A percentile compares a stretch with the other conserved stretches of the same genome.
Evolutionary conservation across 768 basidiomycete genomes (phyloP).

Genomic region (Collybia nuda): DNA sequence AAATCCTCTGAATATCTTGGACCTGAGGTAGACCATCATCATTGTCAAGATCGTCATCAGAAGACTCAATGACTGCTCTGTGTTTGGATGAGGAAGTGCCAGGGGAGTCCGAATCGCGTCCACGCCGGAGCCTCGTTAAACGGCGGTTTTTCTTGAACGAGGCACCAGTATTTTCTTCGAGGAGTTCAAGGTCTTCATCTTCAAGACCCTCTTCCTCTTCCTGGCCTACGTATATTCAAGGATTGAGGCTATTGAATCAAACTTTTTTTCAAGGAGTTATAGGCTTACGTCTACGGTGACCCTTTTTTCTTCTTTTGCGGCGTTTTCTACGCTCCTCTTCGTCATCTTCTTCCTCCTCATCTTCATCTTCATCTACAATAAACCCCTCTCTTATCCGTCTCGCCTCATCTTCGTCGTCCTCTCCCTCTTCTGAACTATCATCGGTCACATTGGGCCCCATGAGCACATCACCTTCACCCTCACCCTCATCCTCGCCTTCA

Average conservation of each 20-base stretch:
- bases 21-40: constrained; percentile 54
- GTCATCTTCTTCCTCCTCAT: constrained; percentile 76
- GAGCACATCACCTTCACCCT: constrained; percentile 54
- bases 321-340: constrained; percentile 58
- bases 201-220: constrained; percentile 74
- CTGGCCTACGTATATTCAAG: constrained; percentile 23
- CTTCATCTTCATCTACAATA: constrained; percentile 89
- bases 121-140: constrained; percentile 70
- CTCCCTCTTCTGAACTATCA: constrained; percentile 87
- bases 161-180: constrained; percentile 87
- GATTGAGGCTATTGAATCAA: background rate
- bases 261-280: constrained; percentile 3
- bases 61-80: constrained; percentile 63
- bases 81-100: constrained; percentile 60
- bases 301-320: constrained; percentile 67
- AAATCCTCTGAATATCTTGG: constrained; percentile 70
- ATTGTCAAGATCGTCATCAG: constrained; percentile 73
- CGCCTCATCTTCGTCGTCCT: constrained; percentile 90
- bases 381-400: constrained; percentile 82
- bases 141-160: constrained; percentile 69
- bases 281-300: constrained; percentile 54
- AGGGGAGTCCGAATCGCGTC: constrained; percentile 70
- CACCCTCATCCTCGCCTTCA: constrained; percentile 37
- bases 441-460: constrained; percentile 54
- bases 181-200: constrained; percentile 90